phyloP scores from a whole-genome alignment of 23 red algal species.

The Gracilaria domingensis region DNA sequence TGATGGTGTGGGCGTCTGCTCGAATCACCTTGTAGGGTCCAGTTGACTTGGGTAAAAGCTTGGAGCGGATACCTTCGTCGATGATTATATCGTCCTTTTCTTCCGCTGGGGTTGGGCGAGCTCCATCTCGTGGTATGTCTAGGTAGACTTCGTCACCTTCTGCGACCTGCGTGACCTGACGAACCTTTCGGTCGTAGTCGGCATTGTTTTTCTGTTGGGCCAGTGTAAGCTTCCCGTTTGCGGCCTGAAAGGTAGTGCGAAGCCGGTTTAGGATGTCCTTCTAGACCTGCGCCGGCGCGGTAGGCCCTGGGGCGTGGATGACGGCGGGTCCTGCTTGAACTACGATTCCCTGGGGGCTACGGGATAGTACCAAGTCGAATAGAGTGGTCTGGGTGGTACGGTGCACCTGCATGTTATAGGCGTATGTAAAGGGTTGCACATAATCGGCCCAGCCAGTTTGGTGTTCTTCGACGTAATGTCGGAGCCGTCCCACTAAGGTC shows the following conservation, averaged over 20 bases:
- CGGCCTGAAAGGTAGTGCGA: background rate
- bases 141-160: constrained; percentile 2
- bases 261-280: background rate
- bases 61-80: background rate
- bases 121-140: background rate
- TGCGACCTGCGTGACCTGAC: too few relatives aligned
- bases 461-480: constrained; percentile 26
- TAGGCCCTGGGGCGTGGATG: too few relatives aligned
- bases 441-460: constrained; percentile 21
- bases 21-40: background rate
- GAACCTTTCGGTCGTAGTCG: background rate
- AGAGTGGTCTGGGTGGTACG: background rate
- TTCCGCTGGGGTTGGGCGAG: background rate
- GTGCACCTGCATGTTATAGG: constrained; percentile 55
- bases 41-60: background rate
- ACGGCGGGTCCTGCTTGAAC: background rate
- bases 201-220: background rate
- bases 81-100: background rate
- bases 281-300: background rate
- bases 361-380: constrained; percentile 14
- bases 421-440: constrained; percentile 16
- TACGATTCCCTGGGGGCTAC: background rate
- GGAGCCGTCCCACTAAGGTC: background rate
- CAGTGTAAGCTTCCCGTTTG: background rate
- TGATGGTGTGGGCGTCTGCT: background rate